Percentiles rank a stretch among this genome's conserved stretches.
Evolutionary conservation across 228 moss, liverwort and hornwort genomes (phyloP).

Genomic region (Sphagnum fallax): DNA sequence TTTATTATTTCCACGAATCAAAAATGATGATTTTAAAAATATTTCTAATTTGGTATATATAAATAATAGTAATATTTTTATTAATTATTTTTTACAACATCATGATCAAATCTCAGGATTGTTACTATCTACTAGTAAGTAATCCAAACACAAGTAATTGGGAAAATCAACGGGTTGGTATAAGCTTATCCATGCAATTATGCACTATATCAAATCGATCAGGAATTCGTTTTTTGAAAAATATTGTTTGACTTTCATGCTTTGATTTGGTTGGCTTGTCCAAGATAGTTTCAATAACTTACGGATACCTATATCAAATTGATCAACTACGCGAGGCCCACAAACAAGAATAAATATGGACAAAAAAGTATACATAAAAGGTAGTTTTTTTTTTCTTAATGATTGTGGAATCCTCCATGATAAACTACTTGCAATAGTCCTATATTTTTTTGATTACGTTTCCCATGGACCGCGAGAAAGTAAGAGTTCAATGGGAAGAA

Average conservation of each 20-base stretch:
- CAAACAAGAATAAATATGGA: no score
- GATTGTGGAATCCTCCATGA: no score
- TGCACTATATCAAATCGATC: no score
- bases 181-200: background rate
- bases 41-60: no score
- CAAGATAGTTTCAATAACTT: conserved; percentile 1
- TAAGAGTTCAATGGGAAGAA: background rate
- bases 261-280: background rate
- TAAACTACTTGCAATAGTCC: background rate
- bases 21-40: no score
- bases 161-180: background rate
- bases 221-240: background rate
- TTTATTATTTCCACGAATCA: no score
- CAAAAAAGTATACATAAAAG: no score
- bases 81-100: background rate
- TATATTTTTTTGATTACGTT: background rate
- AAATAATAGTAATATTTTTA: background rate
- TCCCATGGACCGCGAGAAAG: background rate
- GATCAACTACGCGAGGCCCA: no score
- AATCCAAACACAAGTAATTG: background rate
- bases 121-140: no score
- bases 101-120: no score
- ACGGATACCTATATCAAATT: background rate
- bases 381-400: no score
- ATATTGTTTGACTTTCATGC: conserved; percentile 1